Evolutionary conservation across 768 basidiomycete genomes (phyloP).

Genomic region (Neoboletus brunneissimus): DNA sequence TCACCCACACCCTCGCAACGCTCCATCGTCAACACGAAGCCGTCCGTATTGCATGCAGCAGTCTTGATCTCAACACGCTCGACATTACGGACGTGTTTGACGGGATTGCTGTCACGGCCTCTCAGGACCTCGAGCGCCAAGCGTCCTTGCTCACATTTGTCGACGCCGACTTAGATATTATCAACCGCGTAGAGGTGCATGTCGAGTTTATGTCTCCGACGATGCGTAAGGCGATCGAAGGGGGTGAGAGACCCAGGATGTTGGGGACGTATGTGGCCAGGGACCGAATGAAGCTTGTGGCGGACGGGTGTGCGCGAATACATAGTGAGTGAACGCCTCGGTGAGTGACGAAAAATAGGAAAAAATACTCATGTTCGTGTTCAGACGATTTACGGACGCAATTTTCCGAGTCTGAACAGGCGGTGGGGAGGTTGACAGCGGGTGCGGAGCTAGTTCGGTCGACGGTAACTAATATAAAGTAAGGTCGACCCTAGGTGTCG

Average conservation of each 20-base stretch:
- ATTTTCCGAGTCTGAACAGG: conserved; percentile 53
- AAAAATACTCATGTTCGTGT: not conserved
- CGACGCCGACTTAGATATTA: conserved; percentile 70
- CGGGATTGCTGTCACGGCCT: conserved; percentile 50
- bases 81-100: conserved; percentile 71
- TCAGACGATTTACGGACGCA: conserved; percentile 58
- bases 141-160: conserved; percentile 57
- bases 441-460: conserved; percentile 60
- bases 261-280: conserved; percentile 79
- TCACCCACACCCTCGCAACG: conserved; percentile 49
- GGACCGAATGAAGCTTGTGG: conserved; percentile 78
- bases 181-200: conserved; percentile 65
- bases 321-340: conserved; percentile 49
- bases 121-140: conserved; percentile 67
- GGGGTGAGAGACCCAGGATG: conserved; percentile 64
- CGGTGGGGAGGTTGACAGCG: conserved; percentile 50
- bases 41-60: conserved; percentile 67
- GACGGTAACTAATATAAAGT: conserved; percentile 48
- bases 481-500: conserved; percentile 9
- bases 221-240: conserved; percentile 67
- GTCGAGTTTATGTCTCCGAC: conserved; percentile 69
- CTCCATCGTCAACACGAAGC: conserved; percentile 68
- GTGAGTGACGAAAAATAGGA: not conserved
- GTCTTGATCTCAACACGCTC: conserved; percentile 70
- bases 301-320: conserved; percentile 62